Evolutionary conservation across 2,329 filamentous ascomycete species (phyloP), one percentile per base, ranked within the genome.

Genomic region (Exophiala aquamarina): DNA sequence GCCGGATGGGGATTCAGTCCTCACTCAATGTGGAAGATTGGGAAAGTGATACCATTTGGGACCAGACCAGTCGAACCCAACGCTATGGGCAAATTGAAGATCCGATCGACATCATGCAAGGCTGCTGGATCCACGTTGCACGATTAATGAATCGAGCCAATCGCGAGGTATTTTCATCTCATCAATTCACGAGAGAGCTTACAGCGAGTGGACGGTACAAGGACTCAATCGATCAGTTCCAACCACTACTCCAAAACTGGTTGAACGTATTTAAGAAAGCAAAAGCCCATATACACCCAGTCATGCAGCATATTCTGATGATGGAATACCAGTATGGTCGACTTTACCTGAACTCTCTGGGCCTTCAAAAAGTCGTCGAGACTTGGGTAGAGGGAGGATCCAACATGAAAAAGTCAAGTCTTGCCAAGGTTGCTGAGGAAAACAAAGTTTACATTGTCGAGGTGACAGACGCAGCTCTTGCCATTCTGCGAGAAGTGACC

Each of bases 121-220:
- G 95, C 67, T 94, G 90, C 66, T 98, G 93, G 93, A 85, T 91
- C 4, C 88, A 89, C 23, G 90, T 98, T 60, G 95, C 90, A 55
- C 87, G 89, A 59, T 83, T 92, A 52, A 95, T 97, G 86, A 87
- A 95, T 60, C 77, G 86, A 57, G 90, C 89, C 42, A 97, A 97
- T 61, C 83, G 94, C 62, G 83, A 86, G 57, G 76, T 98, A 3
- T 98, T 97, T 68, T 81, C 84, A 20, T 94, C 89, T 13, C 84
- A 89, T 49, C 85, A 92, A 55, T 86, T 91, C 64, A 97, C 93
- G 0, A 89, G 89, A 8, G 85, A 90, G 35, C 83, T 97, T 59
- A 94, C 96, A 63, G 85, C 89, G 61, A 90, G 82, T 45, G 90
- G 89, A 15, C 82, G 83, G 52, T 97, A 98, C 65, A 85, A 88